Conservation (phyloP, 148 eudicot genomes). For the Heliosperma pusillum region DNA sequence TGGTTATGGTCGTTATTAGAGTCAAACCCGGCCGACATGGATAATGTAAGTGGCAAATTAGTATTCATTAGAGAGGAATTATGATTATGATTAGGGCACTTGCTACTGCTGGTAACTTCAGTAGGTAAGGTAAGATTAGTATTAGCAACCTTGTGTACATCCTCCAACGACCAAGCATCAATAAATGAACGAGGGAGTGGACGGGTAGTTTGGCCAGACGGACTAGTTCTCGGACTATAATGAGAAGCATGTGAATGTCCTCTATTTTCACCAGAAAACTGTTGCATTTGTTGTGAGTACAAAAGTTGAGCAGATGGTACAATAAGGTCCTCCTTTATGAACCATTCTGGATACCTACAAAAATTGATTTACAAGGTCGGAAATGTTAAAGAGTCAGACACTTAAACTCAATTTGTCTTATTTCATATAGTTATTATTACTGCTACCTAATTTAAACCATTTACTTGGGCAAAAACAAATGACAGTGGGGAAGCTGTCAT, state of each 20-base stretch:
- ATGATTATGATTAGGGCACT: constrained; percentile 11
- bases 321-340: constrained; percentile 47
- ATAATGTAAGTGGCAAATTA: constrained; percentile 49
- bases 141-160: constrained; percentile 15
- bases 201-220: constrained; percentile 5
- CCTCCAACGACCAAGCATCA: constrained; percentile 64
- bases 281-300: constrained; percentile 33
- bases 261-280: not conserved
- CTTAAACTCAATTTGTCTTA: constrained; percentile 3
- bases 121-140: not conserved
- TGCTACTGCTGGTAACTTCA: constrained; percentile 7
- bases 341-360: constrained; percentile 57
- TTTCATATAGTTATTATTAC: not conserved
- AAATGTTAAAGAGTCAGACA: not conserved
- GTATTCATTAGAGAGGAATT: constrained; percentile 26
- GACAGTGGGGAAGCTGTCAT: constrained; percentile 19
- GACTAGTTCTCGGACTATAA: not conserved
- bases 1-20: not conserved
- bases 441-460: constrained; percentile 20
- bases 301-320: constrained; percentile 26
- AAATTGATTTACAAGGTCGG: not conserved
- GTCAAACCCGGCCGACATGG: constrained; percentile 45
- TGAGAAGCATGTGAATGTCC: not conserved
- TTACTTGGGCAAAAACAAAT: constrained; percentile 20
- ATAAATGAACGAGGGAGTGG: constrained; percentile 56